Base-by-base conservation (phyloP, 1,284 basidiomycete species). In the Amylostereum areolatum region DNA sequence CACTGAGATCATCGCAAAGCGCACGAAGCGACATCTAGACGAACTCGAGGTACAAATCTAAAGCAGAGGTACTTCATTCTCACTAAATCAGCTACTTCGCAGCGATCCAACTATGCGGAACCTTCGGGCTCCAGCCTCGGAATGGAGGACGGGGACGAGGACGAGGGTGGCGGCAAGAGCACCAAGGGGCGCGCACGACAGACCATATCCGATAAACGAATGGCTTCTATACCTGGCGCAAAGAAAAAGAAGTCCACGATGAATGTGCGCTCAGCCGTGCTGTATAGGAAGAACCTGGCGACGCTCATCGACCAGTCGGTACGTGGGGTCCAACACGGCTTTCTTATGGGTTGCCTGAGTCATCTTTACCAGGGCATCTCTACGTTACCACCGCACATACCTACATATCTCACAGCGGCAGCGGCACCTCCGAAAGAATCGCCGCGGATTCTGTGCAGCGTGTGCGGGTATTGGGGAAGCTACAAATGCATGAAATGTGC, bases 71-170 rank as follows among this genome's bases (percentile, higher is more conserved):
- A 31, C 28, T 30, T 33, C 40, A 27, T 34, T 43, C 46, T 44
- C 55, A 45, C 29, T 40, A 25, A 46, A 8, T 33, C 46, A 29
- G 5, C 44, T 46, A 55, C 36, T 32, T 53, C 25, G 34, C 58
- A 89, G 88, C 77, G 80, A 52, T 86, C 89, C 29, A 92, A 92
- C 62, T 89, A 90, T 62, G 72, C 82, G 36, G 86, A 89, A 57
- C 73, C 79, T 3, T 69, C 73, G 0, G 59, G 66, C 42, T 72
- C 72, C 11, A 59, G 74, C 50, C 60, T 71, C 37, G 18, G 18
- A 18, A 66, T 54, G 9, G 61, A 53, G 32, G 65, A 61, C 11
- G 67, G 65, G 4, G 70, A 70, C 31, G 69, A 66, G 25, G 65
- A 62, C 42, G 62, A 60, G 33, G 69, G 63, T 45, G 61, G 60